These are phyloP conservation scores for Botrytis squamosa DNA, from an alignment of 2,329 filamentous ascomycete species.

Conservation along the genomic window DNA sequence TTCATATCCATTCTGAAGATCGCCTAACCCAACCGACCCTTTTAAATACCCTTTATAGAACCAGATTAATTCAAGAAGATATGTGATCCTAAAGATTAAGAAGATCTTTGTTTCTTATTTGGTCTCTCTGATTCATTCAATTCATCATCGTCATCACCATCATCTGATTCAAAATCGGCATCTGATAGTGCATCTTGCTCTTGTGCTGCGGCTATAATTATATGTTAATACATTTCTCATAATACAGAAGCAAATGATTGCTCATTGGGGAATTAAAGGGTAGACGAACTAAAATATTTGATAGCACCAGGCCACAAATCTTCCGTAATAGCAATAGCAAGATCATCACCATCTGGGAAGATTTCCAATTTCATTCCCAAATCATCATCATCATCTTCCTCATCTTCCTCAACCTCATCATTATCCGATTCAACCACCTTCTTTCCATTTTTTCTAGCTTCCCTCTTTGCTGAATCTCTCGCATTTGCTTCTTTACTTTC, in stretches of 20 bases:
- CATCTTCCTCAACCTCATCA: slow-evolving; percentile 51
- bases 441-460: slow-evolving; percentile 42
- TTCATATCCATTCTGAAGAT: not conserved
- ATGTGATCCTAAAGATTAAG: not conserved
- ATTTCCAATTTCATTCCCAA: slow-evolving; percentile 73
- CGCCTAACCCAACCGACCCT: not conserved
- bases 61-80: not conserved
- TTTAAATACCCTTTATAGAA: not conserved
- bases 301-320: slow-evolving; percentile 87
- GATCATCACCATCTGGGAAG: slow-evolving; percentile 81
- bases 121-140: not conserved
- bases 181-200: slow-evolving; percentile 68
- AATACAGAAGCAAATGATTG: not conserved
- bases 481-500: slow-evolving; percentile 64
- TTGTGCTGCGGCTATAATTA: slow-evolving; percentile 61
- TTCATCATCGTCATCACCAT: slow-evolving; percentile 48
- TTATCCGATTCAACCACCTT: slow-evolving; percentile 33
- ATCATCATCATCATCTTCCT: slow-evolving; percentile 54
- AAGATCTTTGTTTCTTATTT: slow-evolving; percentile 6
- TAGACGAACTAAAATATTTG: slow-evolving; percentile 78
- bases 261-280: not conserved
- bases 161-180: slow-evolving; percentile 66
- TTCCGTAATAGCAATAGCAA: slow-evolving; percentile 78
- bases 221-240: slow-evolving; percentile 40
- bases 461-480: slow-evolving; percentile 54